Evolutionary conservation across 305 asterid species (phyloP).

Genomic region (Fraxinus baroniana): DNA sequence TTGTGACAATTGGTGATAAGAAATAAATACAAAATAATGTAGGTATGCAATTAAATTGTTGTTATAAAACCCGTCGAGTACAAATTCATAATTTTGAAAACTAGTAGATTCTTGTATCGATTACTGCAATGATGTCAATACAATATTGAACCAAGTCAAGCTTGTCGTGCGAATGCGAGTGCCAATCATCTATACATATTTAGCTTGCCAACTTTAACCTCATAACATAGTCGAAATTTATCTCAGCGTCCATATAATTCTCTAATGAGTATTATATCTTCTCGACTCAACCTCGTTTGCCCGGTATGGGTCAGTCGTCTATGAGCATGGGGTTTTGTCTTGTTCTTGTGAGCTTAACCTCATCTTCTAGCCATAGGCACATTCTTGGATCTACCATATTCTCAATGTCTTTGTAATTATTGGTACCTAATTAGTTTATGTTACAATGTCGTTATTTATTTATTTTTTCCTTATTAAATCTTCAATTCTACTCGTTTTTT

Average conservation of each 20-base stretch:
- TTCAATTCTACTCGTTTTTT: neutral
- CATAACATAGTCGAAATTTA: neutral
- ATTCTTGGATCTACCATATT: neutral
- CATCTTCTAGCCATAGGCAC: neutral
- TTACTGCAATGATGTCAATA: neutral
- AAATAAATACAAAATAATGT: neutral
- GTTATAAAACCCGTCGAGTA: neutral
- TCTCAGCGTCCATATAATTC: neutral
- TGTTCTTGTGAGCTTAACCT: neutral
- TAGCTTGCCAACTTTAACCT: neutral
- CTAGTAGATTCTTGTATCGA: neutral
- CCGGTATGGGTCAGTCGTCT: neutral
- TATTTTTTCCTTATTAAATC: neutral
- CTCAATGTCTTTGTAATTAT: neutral
- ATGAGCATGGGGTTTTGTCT: neutral
- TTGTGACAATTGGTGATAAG: slow-evolving; percentile 6
- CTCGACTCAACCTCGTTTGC: neutral
- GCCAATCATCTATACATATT: neutral
- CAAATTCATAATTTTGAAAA: slow-evolving; percentile 5
- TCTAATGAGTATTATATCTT: neutral
- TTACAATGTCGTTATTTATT: neutral
- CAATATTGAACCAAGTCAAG: neutral
- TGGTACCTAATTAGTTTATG: neutral
- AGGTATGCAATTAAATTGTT: neutral
- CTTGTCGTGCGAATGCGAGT: neutral